Conservation (phyloP, 371 early-diverging fungal genomes). For the Mortierella sp. region DNA sequence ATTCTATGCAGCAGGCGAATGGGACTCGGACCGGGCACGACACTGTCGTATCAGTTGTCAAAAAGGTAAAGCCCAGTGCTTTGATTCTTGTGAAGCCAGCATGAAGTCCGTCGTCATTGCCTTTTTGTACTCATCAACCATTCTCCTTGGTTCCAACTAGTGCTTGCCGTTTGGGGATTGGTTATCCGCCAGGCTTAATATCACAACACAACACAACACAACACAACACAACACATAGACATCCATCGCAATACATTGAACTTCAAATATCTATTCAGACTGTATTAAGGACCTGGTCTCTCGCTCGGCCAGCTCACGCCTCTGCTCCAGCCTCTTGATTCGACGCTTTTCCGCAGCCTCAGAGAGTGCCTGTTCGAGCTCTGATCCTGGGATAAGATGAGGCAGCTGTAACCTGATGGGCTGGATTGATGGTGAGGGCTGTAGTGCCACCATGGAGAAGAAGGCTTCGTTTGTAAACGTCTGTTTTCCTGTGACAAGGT, state of each 20-base stretch:
- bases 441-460: slow-evolving; percentile 60
- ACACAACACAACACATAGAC: too few species aligned
- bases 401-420: slow-evolving; percentile 38
- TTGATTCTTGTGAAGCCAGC: background rate
- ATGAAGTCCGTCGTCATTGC: too few species aligned
- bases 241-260: too few species aligned
- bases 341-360: slow-evolving; percentile 60
- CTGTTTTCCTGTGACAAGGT: slow-evolving; percentile 64
- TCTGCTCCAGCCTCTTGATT: slow-evolving; percentile 55
- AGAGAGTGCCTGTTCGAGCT: slow-evolving; percentile 55
- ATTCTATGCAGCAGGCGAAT: slow-evolving; percentile 51
- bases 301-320: slow-evolving; percentile 57
- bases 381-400: slow-evolving; percentile 56
- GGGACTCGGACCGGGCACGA: slow-evolving; percentile 53
- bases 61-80: slow-evolving; percentile 25
- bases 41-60: slow-evolving; percentile 56
- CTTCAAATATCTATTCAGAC: background rate
- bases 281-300: slow-evolving; percentile 16
- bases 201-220: too few species aligned
- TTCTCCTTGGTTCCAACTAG: slow-evolving; percentile 8
- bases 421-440: slow-evolving; percentile 13
- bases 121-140: background rate
- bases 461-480: slow-evolving; percentile 72
- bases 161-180: slow-evolving; percentile 45
- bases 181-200: slow-evolving; percentile 50